A percentile compares a stretch with the other conserved stretches of the same genome.
Conservation (phyloP, 2,329 filamentous ascomycete species). For the Fusarium concolor region DNA sequence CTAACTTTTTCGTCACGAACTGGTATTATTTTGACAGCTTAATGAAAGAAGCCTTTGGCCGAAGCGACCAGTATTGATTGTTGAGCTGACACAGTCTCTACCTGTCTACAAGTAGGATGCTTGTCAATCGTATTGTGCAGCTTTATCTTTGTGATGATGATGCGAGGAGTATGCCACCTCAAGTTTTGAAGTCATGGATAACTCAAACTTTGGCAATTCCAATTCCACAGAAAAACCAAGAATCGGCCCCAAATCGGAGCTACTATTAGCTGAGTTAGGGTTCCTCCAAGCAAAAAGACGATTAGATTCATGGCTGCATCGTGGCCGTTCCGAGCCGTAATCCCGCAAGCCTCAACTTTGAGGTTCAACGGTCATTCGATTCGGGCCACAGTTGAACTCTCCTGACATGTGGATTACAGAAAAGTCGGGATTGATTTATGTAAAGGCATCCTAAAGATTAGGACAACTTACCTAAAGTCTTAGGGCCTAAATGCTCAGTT, state of each 20-base stretch:
- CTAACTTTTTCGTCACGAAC: neutral
- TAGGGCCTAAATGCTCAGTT: no score
- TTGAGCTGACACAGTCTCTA: neutral
- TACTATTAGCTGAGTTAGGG: neutral
- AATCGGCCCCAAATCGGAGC: constrained; percentile 4
- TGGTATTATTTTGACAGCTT: neutral
- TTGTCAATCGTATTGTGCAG: neutral
- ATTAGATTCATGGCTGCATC: constrained; percentile 1
- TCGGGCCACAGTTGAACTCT: neutral
- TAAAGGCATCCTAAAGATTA: no score
- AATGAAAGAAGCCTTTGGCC: neutral
- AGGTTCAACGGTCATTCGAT: constrained; percentile 2
- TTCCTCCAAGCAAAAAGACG: neutral
- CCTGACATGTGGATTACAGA: no score
- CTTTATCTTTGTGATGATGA: neutral
- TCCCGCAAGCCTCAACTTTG: neutral
- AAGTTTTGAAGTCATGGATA: constrained; percentile 8
- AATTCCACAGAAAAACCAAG: neutral
- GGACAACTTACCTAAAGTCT: no score
- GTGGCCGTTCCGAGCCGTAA: neutral
- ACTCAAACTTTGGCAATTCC: neutral
- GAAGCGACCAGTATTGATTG: neutral
- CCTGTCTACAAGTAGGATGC: neutral
- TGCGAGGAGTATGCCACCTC: constrained; percentile 8
- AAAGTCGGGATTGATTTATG: no score